Percentiles rank a stretch among this genome's conserved stretches.
Conservation (phyloP, 805 yeast genomes). For the Candida golubevii region DNA sequence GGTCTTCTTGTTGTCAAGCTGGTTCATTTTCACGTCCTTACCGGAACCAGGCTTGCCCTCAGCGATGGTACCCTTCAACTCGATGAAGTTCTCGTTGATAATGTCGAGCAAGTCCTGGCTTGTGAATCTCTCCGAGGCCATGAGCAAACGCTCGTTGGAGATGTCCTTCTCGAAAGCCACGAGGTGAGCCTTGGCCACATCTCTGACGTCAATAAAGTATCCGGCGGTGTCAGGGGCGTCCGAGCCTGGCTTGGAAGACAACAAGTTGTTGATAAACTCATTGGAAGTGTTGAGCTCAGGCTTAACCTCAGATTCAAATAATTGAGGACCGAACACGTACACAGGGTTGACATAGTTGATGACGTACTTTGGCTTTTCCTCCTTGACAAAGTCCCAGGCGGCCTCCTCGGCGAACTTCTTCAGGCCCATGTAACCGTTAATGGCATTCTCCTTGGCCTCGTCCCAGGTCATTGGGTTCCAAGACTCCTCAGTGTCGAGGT, state of each 20-base stretch:
- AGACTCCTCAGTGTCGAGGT: conserved; percentile 10
- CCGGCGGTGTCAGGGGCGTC: conserved; percentile 21
- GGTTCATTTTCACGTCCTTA: conserved; percentile 13
- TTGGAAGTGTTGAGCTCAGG: conserved; percentile 30
- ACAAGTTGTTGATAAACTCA: conserved; percentile 38
- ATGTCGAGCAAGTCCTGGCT: conserved; percentile 31
- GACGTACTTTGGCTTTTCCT: conserved; percentile 30
- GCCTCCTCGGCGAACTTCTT: conserved; percentile 32
- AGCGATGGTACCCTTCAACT: conserved; percentile 40
- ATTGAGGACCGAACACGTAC: conserved; percentile 25
- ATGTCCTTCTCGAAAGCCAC: conserved; percentile 13
- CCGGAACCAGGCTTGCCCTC: conserved; percentile 36
- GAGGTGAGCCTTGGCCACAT: conserved; percentile 17
- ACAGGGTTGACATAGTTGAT: conserved; percentile 27
- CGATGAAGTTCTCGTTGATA: conserved; percentile 32
- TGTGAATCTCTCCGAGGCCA: conserved; percentile 19
- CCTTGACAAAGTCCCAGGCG: conserved; percentile 26
- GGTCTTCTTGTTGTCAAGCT: conserved; percentile 32
- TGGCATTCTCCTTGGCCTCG: conserved; percentile 18
- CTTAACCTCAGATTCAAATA: conserved; percentile 24
- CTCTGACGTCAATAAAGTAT: conserved; percentile 20
- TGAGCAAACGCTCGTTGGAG: conserved; percentile 26
- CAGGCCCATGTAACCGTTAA: conserved; percentile 37
- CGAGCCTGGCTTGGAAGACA: conserved; percentile 21
- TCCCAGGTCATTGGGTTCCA: conserved; percentile 55